Evolutionary conservation across 306 rosid genomes (phyloP), one percentile per base, ranked within the genome.

Genomic region (Medicago truncatula): DNA sequence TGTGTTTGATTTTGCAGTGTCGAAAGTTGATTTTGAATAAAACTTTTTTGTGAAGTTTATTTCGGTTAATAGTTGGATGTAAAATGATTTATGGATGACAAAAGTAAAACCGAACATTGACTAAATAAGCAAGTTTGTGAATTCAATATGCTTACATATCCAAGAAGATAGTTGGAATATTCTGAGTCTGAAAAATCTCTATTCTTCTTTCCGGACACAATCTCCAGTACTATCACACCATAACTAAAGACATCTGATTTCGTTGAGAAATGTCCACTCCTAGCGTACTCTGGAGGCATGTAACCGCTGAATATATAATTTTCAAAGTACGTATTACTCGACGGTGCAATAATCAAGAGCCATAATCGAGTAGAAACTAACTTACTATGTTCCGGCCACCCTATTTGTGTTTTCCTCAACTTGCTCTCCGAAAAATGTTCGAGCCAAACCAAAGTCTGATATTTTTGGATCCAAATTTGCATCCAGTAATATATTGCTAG

Each of bases 341-440:
- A 13, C 16, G 3, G 5, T 31, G 41, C 44, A 61, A 12, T 61
- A 61, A 14, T 8, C 8, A 61, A 61, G 18, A 28, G 8, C 6
- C 43, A 8, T 61, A 58, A 23, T 11, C 10, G 28, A 1, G 41
- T 31, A 7, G 44, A 38, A 34, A 36, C 23, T 15, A n/a, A 62
- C 68, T 31, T 62, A 62, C 68, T 62, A 31, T 6, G 68, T 62
- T 62, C 68, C 68, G 14, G 68, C 46, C 46, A 62, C 68, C 20
- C 68, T 62, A 62, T 34, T 36, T 36, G 68, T 62, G 23, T 62
- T 34, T 13, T 5, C 68, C 46, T 62, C 68, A 12, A 62, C 44
- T 62, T 36, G 68, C 17, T 62, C 68, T 62, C 68, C 68, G 3
- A 7, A 34, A 7, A 62, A 31, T 8, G 20, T 62, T 36, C 68